A percentile compares a stretch with the other conserved stretches of the same genome.
phyloP scores from a whole-genome alignment of 148 eudicot genomes.

The Oxyria digyna region DNA sequence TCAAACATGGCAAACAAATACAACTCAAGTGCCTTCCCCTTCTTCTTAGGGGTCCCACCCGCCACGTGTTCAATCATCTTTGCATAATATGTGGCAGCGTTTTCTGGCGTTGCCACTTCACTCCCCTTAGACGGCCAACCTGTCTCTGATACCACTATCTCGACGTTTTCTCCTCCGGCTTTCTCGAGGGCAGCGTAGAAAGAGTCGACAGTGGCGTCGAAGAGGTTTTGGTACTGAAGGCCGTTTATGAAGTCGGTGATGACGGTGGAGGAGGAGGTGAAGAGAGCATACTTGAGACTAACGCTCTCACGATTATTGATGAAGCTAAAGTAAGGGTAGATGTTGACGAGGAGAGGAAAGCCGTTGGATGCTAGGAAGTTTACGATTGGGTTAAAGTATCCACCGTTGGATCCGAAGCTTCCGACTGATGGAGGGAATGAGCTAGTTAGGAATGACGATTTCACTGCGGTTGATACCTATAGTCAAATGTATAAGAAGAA shows the following conservation, averaged over 20 bases:
- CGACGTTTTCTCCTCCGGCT: slow-evolving; percentile 17
- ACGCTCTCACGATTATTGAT: slow-evolving; percentile 4
- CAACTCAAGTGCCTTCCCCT: slow-evolving; percentile 17
- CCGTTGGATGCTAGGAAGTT: slow-evolving; percentile 18
- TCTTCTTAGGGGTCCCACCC: slow-evolving; percentile 27
- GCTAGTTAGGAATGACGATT: slow-evolving; percentile 8
- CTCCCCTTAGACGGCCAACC: slow-evolving; percentile 27
- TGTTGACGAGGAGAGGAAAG: slow-evolving; percentile 26
- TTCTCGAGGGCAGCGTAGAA: slow-evolving; percentile 29
- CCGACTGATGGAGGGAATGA: slow-evolving; percentile 26
- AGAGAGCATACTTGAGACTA: slow-evolving; percentile 26
- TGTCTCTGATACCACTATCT: slow-evolving; percentile 35
- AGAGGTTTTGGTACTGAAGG: slow-evolving; percentile 28
- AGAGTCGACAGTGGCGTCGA: slow-evolving; percentile 33
- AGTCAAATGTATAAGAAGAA: no score
- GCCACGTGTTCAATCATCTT: slow-evolving; percentile 30
- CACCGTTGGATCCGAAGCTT: slow-evolving; percentile 5
- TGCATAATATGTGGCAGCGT: slow-evolving; percentile 24
- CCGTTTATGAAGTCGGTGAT: slow-evolving; percentile 22
- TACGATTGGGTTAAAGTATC: slow-evolving; percentile 25
- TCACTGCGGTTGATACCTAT: slow-evolving; percentile 25
- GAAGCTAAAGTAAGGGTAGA: slow-evolving; percentile 36
- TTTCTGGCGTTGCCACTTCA: slow-evolving; percentile 10
- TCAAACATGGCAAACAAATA: slow-evolving; percentile 40
- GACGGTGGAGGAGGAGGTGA: slow-evolving; percentile 22